Evolutionary conservation across 495 filamentous ascomycete genomes (phyloP).

Genomic region (Aspergillus saccharolyticus): DNA sequence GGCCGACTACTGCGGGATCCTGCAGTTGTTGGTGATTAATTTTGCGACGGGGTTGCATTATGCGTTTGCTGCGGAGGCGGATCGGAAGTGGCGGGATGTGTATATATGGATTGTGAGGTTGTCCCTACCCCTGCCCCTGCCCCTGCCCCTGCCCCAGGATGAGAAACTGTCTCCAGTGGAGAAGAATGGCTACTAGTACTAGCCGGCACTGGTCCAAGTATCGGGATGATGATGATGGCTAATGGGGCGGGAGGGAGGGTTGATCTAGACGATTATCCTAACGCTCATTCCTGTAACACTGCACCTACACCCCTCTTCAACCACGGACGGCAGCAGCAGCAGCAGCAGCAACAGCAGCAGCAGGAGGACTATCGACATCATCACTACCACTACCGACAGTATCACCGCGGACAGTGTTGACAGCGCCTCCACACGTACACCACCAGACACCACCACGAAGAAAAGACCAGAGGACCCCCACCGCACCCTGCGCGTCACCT

Average conservation of each 20-base stretch:
- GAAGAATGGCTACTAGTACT: no score
- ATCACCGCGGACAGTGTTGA: no score
- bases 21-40: not conserved
- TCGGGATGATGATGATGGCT: no score
- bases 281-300: not conserved
- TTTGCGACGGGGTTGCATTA: not conserved
- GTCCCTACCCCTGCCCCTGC: not conserved
- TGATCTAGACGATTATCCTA: not conserved
- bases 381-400: no score
- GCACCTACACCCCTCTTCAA: not conserved
- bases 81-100: not conserved
- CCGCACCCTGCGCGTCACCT: constrained; percentile 30
- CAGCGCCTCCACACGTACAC: no score
- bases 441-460: not conserved
- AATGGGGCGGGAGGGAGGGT: no score
- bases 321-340: not conserved
- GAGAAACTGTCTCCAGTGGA: no score
- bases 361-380: no score
- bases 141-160: no score
- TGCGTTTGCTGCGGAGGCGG: not conserved
- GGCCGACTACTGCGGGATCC: constrained; percentile 20
- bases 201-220: no score
- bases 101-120: not conserved
- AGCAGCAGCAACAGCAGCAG: no score
- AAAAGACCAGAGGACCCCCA: constrained; percentile 9